Conservation (phyloP, 31 red algal species). For the Endocladia muricata region DNA sequence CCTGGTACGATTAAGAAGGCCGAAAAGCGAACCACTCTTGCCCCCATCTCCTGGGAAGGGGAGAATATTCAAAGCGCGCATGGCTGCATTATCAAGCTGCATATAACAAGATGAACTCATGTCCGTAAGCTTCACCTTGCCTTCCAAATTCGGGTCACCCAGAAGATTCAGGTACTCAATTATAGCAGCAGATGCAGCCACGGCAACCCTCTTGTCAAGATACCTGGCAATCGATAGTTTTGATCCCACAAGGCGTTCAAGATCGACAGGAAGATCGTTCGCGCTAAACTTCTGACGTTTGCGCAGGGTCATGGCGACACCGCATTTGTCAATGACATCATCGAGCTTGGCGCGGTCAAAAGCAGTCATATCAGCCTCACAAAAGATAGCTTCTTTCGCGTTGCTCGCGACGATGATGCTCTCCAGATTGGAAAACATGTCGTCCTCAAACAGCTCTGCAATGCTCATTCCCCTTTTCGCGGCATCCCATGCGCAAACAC, state of each 20-base stretch:
- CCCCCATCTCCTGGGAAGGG: conserved; percentile 61
- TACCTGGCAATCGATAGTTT: conserved; percentile 36
- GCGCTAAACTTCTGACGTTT: conserved; percentile 49
- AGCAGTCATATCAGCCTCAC: conserved; percentile 40
- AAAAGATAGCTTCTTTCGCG: conserved; percentile 65
- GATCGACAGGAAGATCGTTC: conserved; percentile 28
- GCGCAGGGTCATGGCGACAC: conserved; percentile 53
- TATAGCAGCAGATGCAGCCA: conserved; percentile 47
- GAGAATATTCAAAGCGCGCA: conserved; percentile 84
- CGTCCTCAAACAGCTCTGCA: conserved; percentile 49
- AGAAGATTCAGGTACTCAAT: conserved; percentile 62
- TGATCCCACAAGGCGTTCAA: conserved; percentile 55
- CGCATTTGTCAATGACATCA: conserved; percentile 52
- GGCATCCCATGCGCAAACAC: conserved; percentile 58
- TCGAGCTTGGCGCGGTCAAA: conserved; percentile 61
- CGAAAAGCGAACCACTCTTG: conserved; percentile 63
- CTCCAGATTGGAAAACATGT: conserved; percentile 66
- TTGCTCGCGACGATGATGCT: conserved; percentile 60
- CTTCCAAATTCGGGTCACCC: conserved; percentile 30
- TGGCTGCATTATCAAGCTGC: conserved; percentile 74
- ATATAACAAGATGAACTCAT: conserved; percentile 28
- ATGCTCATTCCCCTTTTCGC: conserved; percentile 19
- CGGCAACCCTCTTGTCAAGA: conserved; percentile 45
- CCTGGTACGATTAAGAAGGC: conserved; percentile 64
- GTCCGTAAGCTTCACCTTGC: conserved; percentile 19